These are phyloP conservation scores for Bassia scoparia DNA, from an alignment of 148 eudicot species.

Conservation along the genomic window DNA sequence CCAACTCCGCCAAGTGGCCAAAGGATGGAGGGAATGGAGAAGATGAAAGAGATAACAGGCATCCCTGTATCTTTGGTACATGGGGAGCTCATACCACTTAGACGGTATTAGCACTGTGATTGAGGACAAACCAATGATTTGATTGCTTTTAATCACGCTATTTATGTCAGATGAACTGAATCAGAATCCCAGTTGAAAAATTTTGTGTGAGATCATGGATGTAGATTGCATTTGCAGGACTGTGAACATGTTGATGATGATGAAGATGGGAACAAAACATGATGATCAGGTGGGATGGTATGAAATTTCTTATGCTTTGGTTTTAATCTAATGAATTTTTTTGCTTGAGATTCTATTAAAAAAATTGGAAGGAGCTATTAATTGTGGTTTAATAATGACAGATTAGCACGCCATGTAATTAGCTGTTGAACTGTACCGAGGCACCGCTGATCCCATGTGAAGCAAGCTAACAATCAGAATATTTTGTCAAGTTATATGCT, in stretches of 20 bases:
- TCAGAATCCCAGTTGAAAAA: not conserved
- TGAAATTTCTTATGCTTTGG: not conserved
- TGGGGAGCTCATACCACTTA: too few species aligned
- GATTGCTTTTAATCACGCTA: too few species aligned
- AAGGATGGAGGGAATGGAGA: too few species aligned
- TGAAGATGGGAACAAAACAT: slow-evolving; percentile 25
- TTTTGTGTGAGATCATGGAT: not conserved
- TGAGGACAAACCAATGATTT: too few species aligned
- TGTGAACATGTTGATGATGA: slow-evolving; percentile 16
- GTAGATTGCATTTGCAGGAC: slow-evolving; percentile 16
- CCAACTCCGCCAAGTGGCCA: too few species aligned
- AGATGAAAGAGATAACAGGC: too few species aligned
- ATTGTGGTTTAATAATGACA: slow-evolving; percentile 13
- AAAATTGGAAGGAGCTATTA: not conserved
- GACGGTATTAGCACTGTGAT: too few species aligned
- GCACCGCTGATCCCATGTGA: not conserved
- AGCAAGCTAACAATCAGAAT: not conserved
- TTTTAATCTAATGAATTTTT: not conserved
- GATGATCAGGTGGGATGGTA: slow-evolving; percentile 28
- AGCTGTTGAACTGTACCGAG: not conserved
- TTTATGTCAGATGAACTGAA: not conserved
- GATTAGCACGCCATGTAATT: slow-evolving; percentile 22
- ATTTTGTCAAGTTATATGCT: not conserved
- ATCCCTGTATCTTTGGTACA: too few species aligned
- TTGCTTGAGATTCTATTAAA: not conserved